These are phyloP conservation scores for Diaporthe ampelina DNA, from an alignment of 2,329 filamentous ascomycete species.

Conservation along the genomic window DNA sequence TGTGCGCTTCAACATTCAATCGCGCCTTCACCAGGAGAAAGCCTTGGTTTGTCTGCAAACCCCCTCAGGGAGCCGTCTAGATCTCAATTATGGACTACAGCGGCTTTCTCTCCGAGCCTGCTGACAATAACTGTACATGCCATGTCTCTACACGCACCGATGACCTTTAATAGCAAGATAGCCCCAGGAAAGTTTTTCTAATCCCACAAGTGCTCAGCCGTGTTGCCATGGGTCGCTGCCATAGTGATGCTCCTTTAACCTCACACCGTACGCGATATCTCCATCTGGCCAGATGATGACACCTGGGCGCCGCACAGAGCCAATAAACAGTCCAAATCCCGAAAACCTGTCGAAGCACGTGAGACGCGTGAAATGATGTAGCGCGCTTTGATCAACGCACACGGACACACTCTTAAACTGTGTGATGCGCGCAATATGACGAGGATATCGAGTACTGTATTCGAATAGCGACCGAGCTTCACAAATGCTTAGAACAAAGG, in stretches of 20 bases:
- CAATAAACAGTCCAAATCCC: slow-evolving; percentile 36
- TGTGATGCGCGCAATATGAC: slow-evolving; percentile 31
- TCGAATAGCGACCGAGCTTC: slow-evolving; percentile 31
- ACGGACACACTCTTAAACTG: slow-evolving; percentile 5
- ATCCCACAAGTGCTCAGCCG: slow-evolving; percentile 13
- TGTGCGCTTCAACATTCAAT: too few relatives aligned
- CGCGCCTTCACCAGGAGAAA: neutral
- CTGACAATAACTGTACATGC: slow-evolving; percentile 29
- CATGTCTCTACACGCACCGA: neutral
- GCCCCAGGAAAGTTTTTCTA: slow-evolving; percentile 25
- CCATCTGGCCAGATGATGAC: slow-evolving; percentile 12
- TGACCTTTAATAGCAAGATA: slow-evolving; percentile 18
- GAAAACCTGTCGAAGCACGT: neutral
- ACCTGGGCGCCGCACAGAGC: slow-evolving; percentile 15
- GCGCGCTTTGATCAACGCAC: slow-evolving; percentile 23
- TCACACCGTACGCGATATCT: neutral
- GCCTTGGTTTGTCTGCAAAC: neutral
- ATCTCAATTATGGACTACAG: slow-evolving; percentile 27
- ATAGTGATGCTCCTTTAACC: neutral
- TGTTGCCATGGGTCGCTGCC: neutral
- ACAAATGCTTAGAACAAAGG: slow-evolving; percentile 27
- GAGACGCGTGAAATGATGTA: neutral
- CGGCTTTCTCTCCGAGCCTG: neutral
- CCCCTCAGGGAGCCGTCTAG: slow-evolving; percentile 12
- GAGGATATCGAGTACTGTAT: slow-evolving; percentile 26